Evolutionary conservation across 345 rosid genomes (phyloP).

Genomic region (Kernera saxatilis): DNA sequence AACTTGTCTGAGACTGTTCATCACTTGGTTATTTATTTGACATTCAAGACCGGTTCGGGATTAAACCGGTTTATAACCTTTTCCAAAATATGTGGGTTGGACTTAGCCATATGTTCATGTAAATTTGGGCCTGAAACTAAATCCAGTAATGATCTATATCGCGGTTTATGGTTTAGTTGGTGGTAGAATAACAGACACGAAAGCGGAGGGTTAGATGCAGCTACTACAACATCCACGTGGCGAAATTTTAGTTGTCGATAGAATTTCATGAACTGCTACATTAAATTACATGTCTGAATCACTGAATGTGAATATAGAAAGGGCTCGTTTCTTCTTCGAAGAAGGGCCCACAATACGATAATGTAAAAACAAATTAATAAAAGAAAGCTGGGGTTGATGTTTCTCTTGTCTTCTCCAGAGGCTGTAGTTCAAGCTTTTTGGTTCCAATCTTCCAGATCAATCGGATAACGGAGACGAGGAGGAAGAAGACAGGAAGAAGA

Average conservation of each 20-base stretch:
- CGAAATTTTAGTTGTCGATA: not conserved
- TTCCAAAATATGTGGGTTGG: no score
- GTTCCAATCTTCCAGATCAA: not conserved
- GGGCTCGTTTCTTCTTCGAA: not conserved
- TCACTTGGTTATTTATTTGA: not conserved
- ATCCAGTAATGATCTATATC: not conserved
- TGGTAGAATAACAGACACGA: not conserved
- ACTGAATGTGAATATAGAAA: not conserved
- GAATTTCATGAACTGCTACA: not conserved
- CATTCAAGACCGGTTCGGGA: not conserved
- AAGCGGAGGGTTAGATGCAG: not conserved
- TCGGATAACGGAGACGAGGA: conserved; percentile 4
- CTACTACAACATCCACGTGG: conserved; percentile 13
- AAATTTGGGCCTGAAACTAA: not conserved
- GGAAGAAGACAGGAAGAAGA: not conserved
- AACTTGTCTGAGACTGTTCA: not conserved
- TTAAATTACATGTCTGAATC: not conserved
- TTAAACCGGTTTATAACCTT: not conserved
- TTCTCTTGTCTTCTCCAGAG: not conserved
- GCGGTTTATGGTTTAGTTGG: not conserved
- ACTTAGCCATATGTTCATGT: no score
- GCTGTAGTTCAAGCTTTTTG: not conserved
- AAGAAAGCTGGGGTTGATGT: not conserved
- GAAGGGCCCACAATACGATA: conserved; percentile 5
- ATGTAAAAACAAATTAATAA: not conserved